These are phyloP conservation scores for Abrus pulchellus DNA, from an alignment of 306 rosid genomes.

Conservation along the genomic window DNA sequence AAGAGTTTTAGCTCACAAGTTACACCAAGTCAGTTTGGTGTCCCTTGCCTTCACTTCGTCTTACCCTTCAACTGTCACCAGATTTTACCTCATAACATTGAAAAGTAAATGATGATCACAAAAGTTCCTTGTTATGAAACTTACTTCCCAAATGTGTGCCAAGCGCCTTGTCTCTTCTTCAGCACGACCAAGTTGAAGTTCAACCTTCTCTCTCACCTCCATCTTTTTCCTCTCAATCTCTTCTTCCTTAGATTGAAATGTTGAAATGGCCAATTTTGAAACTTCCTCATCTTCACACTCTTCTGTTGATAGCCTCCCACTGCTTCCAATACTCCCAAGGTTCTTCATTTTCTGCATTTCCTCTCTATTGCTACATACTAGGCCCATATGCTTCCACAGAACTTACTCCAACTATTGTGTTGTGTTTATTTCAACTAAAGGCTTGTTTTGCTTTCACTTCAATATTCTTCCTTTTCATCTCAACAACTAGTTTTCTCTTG, in stretches of 20 bases:
- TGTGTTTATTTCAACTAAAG: constrained; percentile 40
- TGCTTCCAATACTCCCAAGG: constrained; percentile 64
- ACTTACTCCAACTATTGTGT: constrained; percentile 35
- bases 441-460: constrained; percentile 67
- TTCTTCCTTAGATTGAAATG: constrained; percentile 81
- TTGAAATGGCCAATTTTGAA: constrained; percentile 68
- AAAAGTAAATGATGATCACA: background rate
- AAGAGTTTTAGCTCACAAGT: background rate
- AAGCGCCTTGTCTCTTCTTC: constrained; percentile 90
- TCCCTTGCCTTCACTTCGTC: background rate
- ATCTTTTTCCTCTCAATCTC: constrained; percentile 91
- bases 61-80: background rate
- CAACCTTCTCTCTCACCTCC: constrained; percentile 88
- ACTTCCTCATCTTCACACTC: constrained; percentile 71
- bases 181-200: constrained; percentile 83
- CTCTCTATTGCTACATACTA: constrained; percentile 39
- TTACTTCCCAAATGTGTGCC: constrained; percentile 89
- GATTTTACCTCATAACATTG: background rate
- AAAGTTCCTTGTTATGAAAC: constrained; percentile 27
- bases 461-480: constrained; percentile 51
- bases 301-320: constrained; percentile 68
- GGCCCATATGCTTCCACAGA: constrained; percentile 46
- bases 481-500: constrained; percentile 53
- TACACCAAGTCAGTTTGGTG: background rate
- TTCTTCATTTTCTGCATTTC: constrained; percentile 68